phyloP scores from a whole-genome alignment of 805 yeast genomes.

The Priceomyces carsonii region DNA sequence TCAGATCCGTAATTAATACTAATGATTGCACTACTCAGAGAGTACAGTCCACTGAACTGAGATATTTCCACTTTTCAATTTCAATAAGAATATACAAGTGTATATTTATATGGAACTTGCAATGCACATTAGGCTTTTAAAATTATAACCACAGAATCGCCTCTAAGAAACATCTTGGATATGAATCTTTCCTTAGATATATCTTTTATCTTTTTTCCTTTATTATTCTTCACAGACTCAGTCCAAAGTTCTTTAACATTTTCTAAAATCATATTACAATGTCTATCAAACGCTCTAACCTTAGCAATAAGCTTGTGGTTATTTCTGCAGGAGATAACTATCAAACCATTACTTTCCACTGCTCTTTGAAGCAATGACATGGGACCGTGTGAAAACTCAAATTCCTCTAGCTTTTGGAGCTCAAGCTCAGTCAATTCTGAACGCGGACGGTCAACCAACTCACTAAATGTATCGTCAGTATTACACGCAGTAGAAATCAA shows the following conservation, averaged over 20 bases:
- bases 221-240: constrained; percentile 57
- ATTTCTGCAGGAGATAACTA: constrained; percentile 86
- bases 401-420: constrained; percentile 80
- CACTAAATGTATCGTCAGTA: constrained; percentile 46
- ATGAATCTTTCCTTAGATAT: constrained; percentile 71
- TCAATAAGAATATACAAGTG: too few species aligned
- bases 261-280: constrained; percentile 89
- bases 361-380: constrained; percentile 85
- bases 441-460: constrained; percentile 69
- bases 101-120: too few species aligned
- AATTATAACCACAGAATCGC: constrained; percentile 90
- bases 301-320: constrained; percentile 89
- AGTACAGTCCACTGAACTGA: too few species aligned
- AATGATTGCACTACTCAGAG: too few species aligned
- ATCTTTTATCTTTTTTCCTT: constrained; percentile 71
- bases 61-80: too few species aligned
- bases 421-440: constrained; percentile 81
- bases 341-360: constrained; percentile 69
- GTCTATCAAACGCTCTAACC: constrained; percentile 94
- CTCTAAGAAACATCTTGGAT: constrained; percentile 87
- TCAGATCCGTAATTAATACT: too few species aligned
- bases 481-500: not conserved
- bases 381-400: constrained; percentile 89
- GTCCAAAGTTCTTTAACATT: constrained; percentile 89
- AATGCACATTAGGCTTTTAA: constrained; percentile 42